phyloP scores from a whole-genome alignment of 1,284 basidiomycete genomes.

The Leccinum pachyderme region DNA sequence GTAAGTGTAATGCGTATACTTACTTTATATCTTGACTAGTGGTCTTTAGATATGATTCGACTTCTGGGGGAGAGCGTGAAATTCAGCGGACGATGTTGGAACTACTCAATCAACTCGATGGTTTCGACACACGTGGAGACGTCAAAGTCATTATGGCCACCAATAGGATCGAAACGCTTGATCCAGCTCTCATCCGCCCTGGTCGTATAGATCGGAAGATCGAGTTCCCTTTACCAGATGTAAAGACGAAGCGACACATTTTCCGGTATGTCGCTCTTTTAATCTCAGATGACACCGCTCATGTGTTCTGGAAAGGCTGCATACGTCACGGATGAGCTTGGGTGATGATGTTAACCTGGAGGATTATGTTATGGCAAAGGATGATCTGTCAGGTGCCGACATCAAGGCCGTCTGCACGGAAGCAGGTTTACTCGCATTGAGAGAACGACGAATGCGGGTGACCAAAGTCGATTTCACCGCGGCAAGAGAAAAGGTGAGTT shows the following conservation, averaged over 20 bases:
- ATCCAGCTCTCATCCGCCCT: constrained; percentile 96
- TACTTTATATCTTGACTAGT: neutral
- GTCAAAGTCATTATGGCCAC: constrained; percentile 97
- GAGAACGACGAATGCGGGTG: constrained; percentile 96
- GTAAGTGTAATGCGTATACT: constrained; percentile 40
- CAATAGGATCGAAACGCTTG: constrained; percentile 92
- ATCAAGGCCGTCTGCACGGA: constrained; percentile 99
- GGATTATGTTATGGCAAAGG: constrained; percentile 95
- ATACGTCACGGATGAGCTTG: constrained; percentile 96
- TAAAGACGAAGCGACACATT: constrained; percentile 97
- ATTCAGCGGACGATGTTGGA: constrained; percentile 99
- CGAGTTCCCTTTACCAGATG: constrained; percentile 91
- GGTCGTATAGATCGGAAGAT: constrained; percentile 99
- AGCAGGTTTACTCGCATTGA: constrained; percentile 90
- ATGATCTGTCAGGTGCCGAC: constrained; percentile 95
- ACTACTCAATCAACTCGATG: constrained; percentile 96
- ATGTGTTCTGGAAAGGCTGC: constrained; percentile 55
- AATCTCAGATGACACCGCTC: constrained; percentile 1
- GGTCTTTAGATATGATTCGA: constrained; percentile 81
- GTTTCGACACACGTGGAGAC: constrained; percentile 98
- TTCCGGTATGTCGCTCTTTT: constrained; percentile 65
- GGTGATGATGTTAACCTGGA: constrained; percentile 92
- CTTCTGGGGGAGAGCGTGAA: constrained; percentile 96
- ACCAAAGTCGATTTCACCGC: constrained; percentile 89
- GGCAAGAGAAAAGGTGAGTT: constrained; percentile 81